A percentile compares a stretch with the other conserved stretches of the same genome.
phyloP scores from a whole-genome alignment of 495 filamentous ascomycete species.

The Xylaria grammica region DNA sequence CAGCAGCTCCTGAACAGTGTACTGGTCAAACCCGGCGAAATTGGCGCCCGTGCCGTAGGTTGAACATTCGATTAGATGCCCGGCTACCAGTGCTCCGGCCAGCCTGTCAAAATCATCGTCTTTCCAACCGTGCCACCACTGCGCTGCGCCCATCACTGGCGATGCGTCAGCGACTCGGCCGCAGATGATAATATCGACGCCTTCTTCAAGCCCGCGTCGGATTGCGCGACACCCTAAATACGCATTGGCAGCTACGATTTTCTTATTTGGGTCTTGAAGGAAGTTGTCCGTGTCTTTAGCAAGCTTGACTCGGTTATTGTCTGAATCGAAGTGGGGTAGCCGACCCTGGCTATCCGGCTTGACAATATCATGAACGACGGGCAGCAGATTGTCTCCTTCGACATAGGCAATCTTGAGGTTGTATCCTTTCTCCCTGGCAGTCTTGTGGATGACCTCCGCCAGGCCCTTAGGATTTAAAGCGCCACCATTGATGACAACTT shows the following conservation, averaged over 20 bases:
- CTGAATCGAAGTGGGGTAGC: conserved; percentile 19
- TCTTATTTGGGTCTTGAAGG: conserved; percentile 31
- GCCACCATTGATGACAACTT: conserved; percentile 54
- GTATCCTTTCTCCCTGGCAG: conserved; percentile 43
- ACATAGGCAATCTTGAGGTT: conserved; percentile 53
- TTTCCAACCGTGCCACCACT: conserved; percentile 55
- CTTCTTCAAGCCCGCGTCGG: conserved; percentile 51
- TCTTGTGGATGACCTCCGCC: conserved; percentile 41
- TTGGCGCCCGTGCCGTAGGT: conserved; percentile 62
- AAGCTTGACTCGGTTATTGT: conserved; percentile 13
- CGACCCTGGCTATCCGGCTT: conserved; percentile 10
- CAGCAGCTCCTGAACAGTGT: conserved; percentile 42
- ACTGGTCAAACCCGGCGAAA: conserved; percentile 61
- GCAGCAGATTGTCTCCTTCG: conserved; percentile 44
- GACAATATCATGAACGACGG: conserved; percentile 20
- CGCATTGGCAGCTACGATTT: conserved; percentile 43
- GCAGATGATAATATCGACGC: conserved; percentile 64
- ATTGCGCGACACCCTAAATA: conserved; percentile 60
- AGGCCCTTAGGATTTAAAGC: conserved; percentile 50
- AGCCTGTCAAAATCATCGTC: conserved; percentile 50
- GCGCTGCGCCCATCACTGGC: conserved; percentile 57
- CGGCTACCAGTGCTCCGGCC: conserved; percentile 57
- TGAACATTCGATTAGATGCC: conserved; percentile 61
- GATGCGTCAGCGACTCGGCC: conserved; percentile 62
- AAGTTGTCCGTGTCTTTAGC: conserved; percentile 32